phyloP scores from a whole-genome alignment of 768 basidiomycete genomes.

The Tylopilus rubrobrunneus region DNA sequence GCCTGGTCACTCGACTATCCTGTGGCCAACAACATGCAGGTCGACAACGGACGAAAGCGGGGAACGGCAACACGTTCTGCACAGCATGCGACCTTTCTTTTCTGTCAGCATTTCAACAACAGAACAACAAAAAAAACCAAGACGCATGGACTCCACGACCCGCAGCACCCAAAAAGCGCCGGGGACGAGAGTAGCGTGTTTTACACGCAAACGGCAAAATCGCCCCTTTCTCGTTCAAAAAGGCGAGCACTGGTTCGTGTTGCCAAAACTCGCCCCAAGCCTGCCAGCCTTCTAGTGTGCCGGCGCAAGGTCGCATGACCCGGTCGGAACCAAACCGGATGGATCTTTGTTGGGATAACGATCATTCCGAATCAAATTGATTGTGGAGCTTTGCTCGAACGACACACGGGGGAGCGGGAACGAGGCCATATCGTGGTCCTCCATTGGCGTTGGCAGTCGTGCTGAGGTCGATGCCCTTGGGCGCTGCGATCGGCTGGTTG shows the following conservation, averaged over 20 bases:
- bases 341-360: not conserved
- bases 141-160: constrained; percentile 56
- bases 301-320: not conserved
- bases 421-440: not conserved
- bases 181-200: constrained; percentile 54
- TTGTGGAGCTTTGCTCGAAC: not conserved
- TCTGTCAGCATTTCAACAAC: not conserved
- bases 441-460: not conserved
- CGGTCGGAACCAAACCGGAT: not conserved
- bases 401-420: not conserved
- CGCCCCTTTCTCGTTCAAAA: constrained; percentile 56
- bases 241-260: constrained; percentile 53
- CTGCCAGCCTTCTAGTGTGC: not conserved
- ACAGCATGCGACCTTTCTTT: constrained; percentile 5
- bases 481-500: not conserved
- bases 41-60: not conserved
- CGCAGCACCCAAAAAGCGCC: constrained; percentile 80
- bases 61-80: constrained; percentile 5
- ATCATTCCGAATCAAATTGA: not conserved
- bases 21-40: not conserved
- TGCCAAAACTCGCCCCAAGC: not conserved
- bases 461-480: not conserved
- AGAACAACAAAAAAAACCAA: not conserved
- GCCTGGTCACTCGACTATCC: not conserved
- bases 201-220: constrained; percentile 61